Conservation (phyloP, 148 eudicot species). For the Rhododendron molle region DNA sequence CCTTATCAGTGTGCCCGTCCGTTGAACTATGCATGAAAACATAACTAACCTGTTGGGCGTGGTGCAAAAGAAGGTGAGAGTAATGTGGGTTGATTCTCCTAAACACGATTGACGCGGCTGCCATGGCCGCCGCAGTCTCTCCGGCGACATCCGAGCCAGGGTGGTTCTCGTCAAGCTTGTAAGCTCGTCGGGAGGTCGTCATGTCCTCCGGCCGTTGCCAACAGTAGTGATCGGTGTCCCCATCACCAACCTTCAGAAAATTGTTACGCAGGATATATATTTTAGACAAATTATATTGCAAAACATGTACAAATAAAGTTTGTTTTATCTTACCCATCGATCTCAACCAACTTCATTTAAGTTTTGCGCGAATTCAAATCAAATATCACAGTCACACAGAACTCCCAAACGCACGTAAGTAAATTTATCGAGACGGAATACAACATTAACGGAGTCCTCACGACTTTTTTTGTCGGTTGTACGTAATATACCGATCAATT, state of each 20-base stretch:
- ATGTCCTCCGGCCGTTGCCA: constrained; percentile 94
- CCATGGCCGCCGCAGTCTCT: constrained; percentile 87
- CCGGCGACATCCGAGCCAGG: constrained; percentile 81
- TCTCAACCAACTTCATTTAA: too few species aligned
- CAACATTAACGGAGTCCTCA: too few species aligned
- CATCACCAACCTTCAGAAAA: constrained; percentile 65
- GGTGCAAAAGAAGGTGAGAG: constrained; percentile 57
- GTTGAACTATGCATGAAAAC: neutral
- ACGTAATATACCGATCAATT: too few species aligned
- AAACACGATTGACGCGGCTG: constrained; percentile 73
- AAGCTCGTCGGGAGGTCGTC: constrained; percentile 79
- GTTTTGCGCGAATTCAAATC: too few species aligned
- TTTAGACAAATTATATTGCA: neutral
- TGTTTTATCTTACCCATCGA: too few species aligned
- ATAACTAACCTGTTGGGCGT: constrained; percentile 57
- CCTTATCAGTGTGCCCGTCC: neutral
- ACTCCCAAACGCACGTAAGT: too few species aligned
- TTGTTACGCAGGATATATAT: neutral
- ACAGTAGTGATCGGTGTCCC: constrained; percentile 71
- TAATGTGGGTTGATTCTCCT: constrained; percentile 57
- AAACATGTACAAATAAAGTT: too few species aligned
- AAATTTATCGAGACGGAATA: too few species aligned
- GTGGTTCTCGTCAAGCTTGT: constrained; percentile 55
- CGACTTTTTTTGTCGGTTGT: too few species aligned
- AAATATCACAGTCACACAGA: too few species aligned